Conservation (phyloP, 176 grass and related monocot species). For the Cenchrus americanus region DNA sequence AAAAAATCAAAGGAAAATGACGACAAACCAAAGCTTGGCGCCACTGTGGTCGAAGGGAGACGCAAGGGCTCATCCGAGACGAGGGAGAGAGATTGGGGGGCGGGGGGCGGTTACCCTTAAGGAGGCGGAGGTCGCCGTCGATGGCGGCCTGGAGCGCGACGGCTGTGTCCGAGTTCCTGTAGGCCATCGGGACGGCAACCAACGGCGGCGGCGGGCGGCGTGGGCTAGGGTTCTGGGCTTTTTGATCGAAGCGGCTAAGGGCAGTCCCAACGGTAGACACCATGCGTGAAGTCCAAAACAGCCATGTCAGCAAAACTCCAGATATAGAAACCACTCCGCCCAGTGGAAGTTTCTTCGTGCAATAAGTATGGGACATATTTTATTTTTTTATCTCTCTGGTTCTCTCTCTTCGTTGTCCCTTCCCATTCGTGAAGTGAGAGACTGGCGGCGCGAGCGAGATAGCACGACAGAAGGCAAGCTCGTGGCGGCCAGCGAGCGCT, state of each 20-base stretch:
- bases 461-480: too few relatives aligned
- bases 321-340: too few relatives aligned
- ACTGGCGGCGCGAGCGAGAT: too few relatives aligned
- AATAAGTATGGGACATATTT: too few relatives aligned
- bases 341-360: too few relatives aligned
- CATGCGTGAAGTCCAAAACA: too few relatives aligned
- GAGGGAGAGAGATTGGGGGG: background rate
- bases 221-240: background rate
- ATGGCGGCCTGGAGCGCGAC: background rate
- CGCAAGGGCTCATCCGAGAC: background rate
- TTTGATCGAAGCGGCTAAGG: background rate
- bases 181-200: background rate
- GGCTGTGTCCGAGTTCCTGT: background rate
- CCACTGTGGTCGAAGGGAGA: background rate
- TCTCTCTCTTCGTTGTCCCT: too few relatives aligned
- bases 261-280: too few relatives aligned
- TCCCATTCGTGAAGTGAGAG: too few relatives aligned
- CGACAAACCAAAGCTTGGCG: background rate
- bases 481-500: too few relatives aligned
- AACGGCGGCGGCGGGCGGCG: background rate
- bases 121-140: conserved; percentile 6
- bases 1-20: background rate
- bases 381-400: too few relatives aligned
- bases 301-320: too few relatives aligned
- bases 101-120: background rate